Evolutionary conservation across 2,329 filamentous ascomycete species (phyloP).

Genomic region (Cladorrhinum sp.): DNA sequence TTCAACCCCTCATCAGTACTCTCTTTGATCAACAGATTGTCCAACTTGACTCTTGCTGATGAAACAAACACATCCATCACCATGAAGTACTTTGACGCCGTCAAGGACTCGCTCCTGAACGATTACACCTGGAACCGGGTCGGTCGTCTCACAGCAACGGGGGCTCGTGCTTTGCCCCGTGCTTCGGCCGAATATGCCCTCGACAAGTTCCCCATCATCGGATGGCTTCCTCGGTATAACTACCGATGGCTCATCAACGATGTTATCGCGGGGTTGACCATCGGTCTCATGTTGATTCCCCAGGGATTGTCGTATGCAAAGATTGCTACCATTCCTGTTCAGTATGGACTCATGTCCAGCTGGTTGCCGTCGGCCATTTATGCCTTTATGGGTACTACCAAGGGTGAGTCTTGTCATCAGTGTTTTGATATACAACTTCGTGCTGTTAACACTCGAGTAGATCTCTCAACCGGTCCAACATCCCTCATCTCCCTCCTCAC

Average conservation of each 20-base stretch:
- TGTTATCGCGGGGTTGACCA: slow-evolving; percentile 57
- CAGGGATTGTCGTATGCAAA: slow-evolving; percentile 62
- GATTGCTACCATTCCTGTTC: slow-evolving; percentile 59
- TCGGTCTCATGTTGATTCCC: slow-evolving; percentile 59
- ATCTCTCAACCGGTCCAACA: slow-evolving; percentile 61
- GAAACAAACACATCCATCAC: not conserved
- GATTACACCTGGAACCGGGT: slow-evolving; percentile 39
- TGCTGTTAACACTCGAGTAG: slow-evolving; percentile 32
- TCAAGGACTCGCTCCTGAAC: slow-evolving; percentile 35
- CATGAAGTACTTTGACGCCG: slow-evolving; percentile 27
- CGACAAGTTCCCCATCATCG: slow-evolving; percentile 60
- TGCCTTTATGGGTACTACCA: slow-evolving; percentile 60
- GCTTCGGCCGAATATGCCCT: slow-evolving; percentile 53
- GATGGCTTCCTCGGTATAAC: slow-evolving; percentile 62
- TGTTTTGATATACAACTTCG: not conserved
- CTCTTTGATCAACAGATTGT: not conserved
- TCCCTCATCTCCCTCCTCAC: slow-evolving; percentile 63
- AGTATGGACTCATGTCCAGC: slow-evolving; percentile 58
- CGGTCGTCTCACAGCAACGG: slow-evolving; percentile 30
- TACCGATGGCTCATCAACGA: slow-evolving; percentile 61
- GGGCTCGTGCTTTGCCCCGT: slow-evolving; percentile 45
- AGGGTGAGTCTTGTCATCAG: slow-evolving; percentile 40
- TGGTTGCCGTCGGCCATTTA: slow-evolving; percentile 58
- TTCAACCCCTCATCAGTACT: not conserved
- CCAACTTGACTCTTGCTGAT: not conserved